Percentiles rank a stretch among this genome's conserved stretches.
Evolutionary conservation across 2,329 filamentous ascomycete genomes (phyloP).

Genomic region (Harringtonia aguacate): DNA sequence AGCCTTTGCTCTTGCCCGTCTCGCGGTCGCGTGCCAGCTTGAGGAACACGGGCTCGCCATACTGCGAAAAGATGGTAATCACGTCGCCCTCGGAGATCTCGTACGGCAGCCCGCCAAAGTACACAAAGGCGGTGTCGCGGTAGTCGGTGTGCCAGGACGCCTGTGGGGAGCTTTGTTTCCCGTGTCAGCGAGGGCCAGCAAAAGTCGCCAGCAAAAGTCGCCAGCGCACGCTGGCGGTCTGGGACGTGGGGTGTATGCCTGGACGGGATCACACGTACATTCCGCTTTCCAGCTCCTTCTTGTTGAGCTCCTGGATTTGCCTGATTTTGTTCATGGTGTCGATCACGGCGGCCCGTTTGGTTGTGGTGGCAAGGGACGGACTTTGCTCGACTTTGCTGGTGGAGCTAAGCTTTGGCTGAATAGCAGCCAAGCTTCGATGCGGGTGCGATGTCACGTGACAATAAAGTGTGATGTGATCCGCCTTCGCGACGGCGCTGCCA

Average conservation of each 20-base stretch:
- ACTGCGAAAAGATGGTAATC: conserved; percentile 94
- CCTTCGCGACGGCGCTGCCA: too few relatives aligned
- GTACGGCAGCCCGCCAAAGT: conserved; percentile 88
- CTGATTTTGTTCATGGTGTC: conserved; percentile 82
- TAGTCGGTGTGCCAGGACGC: conserved; percentile 98
- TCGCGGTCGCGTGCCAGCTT: conserved; percentile 92
- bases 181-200: too few relatives aligned
- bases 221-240: too few relatives aligned
- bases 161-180: conserved; percentile 53
- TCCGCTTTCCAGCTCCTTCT: conserved; percentile 84
- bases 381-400: too few relatives aligned
- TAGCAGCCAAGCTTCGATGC: too few relatives aligned
- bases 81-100: conserved; percentile 93
- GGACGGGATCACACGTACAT: conserved; percentile 42
- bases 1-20: conserved; percentile 88
- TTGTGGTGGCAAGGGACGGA: too few relatives aligned
- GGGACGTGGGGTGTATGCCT: neutral
- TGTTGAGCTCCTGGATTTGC: conserved; percentile 85
- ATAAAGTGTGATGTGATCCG: too few relatives aligned
- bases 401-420: too few relatives aligned
- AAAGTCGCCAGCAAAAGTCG: too few relatives aligned
- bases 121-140: conserved; percentile 86
- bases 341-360: neutral
- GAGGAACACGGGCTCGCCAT: conserved; percentile 85
- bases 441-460: too few relatives aligned